Conservation (phyloP, 495 filamentous ascomycete species). For the Letharia columbiana region DNA sequence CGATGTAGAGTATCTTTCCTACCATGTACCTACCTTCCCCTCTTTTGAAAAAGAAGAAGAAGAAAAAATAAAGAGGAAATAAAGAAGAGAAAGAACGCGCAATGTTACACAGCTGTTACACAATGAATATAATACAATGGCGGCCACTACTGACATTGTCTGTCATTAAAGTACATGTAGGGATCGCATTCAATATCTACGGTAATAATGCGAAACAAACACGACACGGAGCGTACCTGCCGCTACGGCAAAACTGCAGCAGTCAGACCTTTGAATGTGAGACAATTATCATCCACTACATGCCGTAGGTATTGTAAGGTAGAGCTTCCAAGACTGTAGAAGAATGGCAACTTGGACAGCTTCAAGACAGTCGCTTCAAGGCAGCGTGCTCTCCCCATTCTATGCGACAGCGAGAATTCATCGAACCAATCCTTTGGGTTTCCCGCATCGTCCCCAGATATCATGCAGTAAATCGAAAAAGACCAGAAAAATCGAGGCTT, state of each 20-base stretch:
- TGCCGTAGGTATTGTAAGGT: neutral
- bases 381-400: neutral
- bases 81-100: too few relatives aligned
- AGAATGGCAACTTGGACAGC: neutral
- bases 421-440: neutral
- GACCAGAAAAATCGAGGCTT: neutral
- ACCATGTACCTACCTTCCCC: neutral
- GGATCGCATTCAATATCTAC: too few relatives aligned
- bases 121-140: neutral
- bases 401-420: neutral
- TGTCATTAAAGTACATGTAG: too few relatives aligned
- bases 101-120: neutral
- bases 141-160: neutral
- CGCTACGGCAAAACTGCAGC: conserved; percentile 5
- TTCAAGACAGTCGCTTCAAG: neutral
- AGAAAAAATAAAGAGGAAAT: neutral
- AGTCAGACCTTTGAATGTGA: conserved; percentile 6
- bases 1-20: neutral
- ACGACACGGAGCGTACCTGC: conserved; percentile 11
- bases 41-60: neutral
- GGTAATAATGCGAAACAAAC: neutral
- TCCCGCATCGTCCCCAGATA: neutral
- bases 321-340: neutral
- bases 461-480: neutral
- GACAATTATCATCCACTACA: neutral